Percentiles rank a stretch among this genome's conserved stretches.
Conservation (phyloP, 2,329 filamentous ascomycete genomes). For the Aspergillus pseudoglaucus region DNA sequence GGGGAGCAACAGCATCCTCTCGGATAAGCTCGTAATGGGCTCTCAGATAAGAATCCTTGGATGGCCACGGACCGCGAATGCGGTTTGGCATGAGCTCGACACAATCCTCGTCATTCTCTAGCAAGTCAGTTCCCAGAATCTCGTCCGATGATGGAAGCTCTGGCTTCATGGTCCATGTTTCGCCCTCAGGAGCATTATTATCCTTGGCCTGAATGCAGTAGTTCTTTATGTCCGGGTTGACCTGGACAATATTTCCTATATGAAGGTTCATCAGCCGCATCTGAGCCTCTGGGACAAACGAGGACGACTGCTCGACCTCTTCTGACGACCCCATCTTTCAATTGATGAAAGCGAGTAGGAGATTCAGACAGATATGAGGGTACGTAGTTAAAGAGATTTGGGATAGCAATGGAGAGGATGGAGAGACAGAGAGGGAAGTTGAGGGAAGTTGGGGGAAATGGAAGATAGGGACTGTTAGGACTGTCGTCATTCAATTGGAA, state of each 20-base stretch:
- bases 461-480: neutral
- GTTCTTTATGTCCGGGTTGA: slow-evolving; percentile 25
- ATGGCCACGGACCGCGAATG: slow-evolving; percentile 51
- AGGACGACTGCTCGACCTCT: neutral
- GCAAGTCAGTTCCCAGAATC: slow-evolving; percentile 23
- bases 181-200: slow-evolving; percentile 1
- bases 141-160: slow-evolving; percentile 38
- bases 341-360: neutral
- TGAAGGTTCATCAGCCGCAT: neutral
- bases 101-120: slow-evolving; percentile 14
- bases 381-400: too few species aligned
- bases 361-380: neutral
- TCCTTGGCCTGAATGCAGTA: slow-evolving; percentile 19
- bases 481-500: too few species aligned
- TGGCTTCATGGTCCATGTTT: slow-evolving; percentile 30
- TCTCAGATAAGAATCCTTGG: slow-evolving; percentile 60
- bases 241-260: slow-evolving; percentile 1
- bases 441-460: neutral
- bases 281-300: neutral
- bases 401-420: neutral
- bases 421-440: neutral
- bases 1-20: slow-evolving; percentile 63
- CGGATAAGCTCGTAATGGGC: slow-evolving; percentile 70
- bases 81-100: slow-evolving; percentile 47
- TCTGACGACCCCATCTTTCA: neutral